These are phyloP conservation scores for Rhodotorula taiwanensis DNA, from an alignment of 768 basidiomycete genomes.

Conservation along the genomic window DNA sequence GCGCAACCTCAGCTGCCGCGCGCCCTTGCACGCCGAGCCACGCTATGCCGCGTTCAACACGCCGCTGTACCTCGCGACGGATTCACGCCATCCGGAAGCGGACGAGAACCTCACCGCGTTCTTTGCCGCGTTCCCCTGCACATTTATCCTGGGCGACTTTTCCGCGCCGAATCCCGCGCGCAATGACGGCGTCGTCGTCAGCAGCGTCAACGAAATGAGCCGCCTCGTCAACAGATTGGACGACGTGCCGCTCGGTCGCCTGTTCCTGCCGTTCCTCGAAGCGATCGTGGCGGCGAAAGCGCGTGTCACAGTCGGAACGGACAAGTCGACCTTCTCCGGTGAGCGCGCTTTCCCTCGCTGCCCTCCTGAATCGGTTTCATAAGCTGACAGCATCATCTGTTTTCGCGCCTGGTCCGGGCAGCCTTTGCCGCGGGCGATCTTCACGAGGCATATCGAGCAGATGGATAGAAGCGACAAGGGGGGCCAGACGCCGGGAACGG, in stretches of 20 bases:
- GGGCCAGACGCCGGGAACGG: too few species aligned
- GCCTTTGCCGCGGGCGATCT: conserved; percentile 1
- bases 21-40: conserved; percentile 44
- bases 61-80: conserved; percentile 63
- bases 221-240: conserved; percentile 51
- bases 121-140: conserved; percentile 57
- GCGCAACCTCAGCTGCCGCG: conserved; percentile 30
- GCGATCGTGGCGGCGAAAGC: conserved; percentile 56
- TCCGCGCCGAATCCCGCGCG: conserved; percentile 3
- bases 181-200: conserved; percentile 23
- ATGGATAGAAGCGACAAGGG: too few species aligned
- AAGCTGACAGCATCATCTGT: too few species aligned
- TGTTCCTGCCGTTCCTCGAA: conserved; percentile 61
- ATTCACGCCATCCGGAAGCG: conserved; percentile 48
- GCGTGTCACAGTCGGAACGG: conserved; percentile 24
- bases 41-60: conserved; percentile 50
- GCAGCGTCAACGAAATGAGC: conserved; percentile 42
- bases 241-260: conserved; percentile 49
- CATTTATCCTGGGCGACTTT: conserved; percentile 57
- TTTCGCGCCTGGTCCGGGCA: too few species aligned
- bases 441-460: conserved; percentile 7
- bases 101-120: conserved; percentile 51
- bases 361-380: too few species aligned
- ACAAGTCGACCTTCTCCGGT: conserved; percentile 24
- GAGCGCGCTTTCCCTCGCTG: not conserved